Evolutionary conservation across 176 grass and related monocot genomes (phyloP).

Genomic region (Alopecurus myosuroides): DNA sequence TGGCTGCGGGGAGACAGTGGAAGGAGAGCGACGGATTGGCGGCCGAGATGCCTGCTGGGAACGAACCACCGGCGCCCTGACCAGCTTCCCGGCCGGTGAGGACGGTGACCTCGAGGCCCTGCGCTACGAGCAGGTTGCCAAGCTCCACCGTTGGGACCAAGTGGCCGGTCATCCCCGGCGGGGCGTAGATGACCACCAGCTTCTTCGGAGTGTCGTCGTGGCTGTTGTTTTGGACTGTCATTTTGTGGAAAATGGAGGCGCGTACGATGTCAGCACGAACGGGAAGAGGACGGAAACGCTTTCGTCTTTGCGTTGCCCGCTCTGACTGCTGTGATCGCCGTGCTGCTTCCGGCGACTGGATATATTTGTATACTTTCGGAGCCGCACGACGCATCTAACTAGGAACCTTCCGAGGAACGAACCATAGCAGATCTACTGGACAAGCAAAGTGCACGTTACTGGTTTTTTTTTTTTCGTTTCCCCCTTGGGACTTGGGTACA

Average conservation of each 20-base stretch:
- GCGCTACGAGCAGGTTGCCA: slow-evolving; percentile 27
- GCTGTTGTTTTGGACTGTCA: not conserved
- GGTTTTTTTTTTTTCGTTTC: too few relatives aligned
- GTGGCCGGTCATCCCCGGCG: slow-evolving; percentile 32
- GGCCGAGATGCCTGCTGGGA: not conserved
- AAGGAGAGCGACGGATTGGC: slow-evolving; percentile 34
- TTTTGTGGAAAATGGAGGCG: not conserved
- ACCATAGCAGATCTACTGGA: too few relatives aligned
- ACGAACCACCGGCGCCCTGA: not conserved
- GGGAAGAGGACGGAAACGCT: not conserved
- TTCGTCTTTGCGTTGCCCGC: too few relatives aligned
- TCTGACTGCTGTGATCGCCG: too few relatives aligned
- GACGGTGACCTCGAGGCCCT: slow-evolving; percentile 15
- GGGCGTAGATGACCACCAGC: slow-evolving; percentile 44
- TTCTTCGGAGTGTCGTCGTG: not conserved
- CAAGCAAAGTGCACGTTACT: too few relatives aligned
- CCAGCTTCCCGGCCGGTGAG: not conserved
- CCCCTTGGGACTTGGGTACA: too few relatives aligned
- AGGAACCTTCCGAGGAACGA: too few relatives aligned
- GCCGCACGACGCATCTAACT: too few relatives aligned
- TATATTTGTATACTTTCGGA: too few relatives aligned
- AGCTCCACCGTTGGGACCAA: slow-evolving; percentile 38
- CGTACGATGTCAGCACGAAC: not conserved
- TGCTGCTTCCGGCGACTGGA: too few relatives aligned
- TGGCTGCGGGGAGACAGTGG: slow-evolving; percentile 19